Base-by-base conservation (phyloP, 352 stramenopile genomes). In the Globisporangium radiosum region DNA sequence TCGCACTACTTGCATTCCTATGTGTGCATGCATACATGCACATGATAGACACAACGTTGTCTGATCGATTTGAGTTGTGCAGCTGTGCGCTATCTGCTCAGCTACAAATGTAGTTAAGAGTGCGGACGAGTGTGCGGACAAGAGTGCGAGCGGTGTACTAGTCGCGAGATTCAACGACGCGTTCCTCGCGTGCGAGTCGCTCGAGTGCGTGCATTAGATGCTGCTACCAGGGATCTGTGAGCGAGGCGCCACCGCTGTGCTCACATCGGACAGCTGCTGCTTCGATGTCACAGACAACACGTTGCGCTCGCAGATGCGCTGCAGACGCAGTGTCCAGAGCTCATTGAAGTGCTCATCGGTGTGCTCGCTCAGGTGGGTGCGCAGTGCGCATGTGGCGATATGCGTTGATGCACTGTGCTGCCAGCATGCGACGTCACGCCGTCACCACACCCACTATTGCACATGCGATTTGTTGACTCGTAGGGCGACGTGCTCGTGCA, bases 401-500 rank as follows among this genome's bases (percentile, higher is more conserved):
- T 43, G n/a, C 47, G 14, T 19, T 47, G 42, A 9, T 62, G n/a
- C n/a, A 15, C 25, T 7, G 38, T 47, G 43, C 43, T 47, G 43
- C 43, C 43, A 47, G n/a, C 43, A 15, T 13, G 14, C 43, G 43
- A 45, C 11, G 11, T 15, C 43, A n/a, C 11, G 2, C n/a, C 11
- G 11, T 4, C 43, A 5, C 4, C 42, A 45, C n/a, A 11, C 4
- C 11, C 10, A 17, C 43, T n/a, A n/a, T 17, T 17, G 43, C 11
- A 47, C n/a, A 17, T 7, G 14, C 11, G 43, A 47, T 47, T 13
- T 47, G 43, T 47, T 47, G 43, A 47, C n/a, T 15, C 25, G 25
- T 58, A 69, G 62, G 62, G 58, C 4, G 53, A 58, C 15, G 19
- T 47, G 43, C 66, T 69, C n/a, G 58, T 57, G n/a, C 66, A 72